Evolutionary conservation across 805 yeast species (phyloP).

Genomic region (Ogataea nitratoaversa): DNA sequence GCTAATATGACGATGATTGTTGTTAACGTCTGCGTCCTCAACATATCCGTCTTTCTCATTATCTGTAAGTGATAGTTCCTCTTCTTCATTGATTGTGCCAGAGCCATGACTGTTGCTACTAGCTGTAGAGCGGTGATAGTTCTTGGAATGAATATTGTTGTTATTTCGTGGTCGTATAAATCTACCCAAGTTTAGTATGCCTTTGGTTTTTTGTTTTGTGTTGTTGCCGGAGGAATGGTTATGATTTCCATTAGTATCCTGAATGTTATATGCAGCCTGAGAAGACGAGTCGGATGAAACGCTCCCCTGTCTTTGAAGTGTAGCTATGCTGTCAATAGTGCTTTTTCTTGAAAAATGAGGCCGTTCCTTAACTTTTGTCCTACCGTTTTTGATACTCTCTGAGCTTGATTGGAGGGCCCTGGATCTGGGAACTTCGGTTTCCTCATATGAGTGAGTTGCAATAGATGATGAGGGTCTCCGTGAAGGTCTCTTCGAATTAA

Average conservation of each 20-base stretch:
- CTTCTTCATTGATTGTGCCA: conserved; percentile 5
- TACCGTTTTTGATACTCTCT: no score
- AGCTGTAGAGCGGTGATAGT: background rate
- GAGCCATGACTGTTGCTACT: background rate
- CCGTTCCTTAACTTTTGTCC: no score
- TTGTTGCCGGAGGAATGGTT: background rate
- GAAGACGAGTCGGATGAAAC: no score
- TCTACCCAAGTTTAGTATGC: conserved; percentile 9
- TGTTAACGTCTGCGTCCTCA: conserved; percentile 1
- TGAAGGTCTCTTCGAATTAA: no score
- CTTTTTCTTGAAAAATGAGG: no score
- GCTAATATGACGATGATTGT: background rate
- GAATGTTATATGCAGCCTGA: no score
- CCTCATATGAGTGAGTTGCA: no score
- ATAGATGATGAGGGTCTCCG: no score
- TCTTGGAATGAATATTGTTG: background rate
- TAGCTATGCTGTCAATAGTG: no score
- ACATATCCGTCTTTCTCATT: background rate
- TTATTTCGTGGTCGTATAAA: conserved; percentile 7
- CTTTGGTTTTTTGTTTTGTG: conserved; percentile 5
- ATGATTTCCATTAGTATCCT: background rate
- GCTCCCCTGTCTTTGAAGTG: background rate
- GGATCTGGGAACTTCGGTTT: no score
- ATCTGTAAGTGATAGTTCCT: conserved; percentile 9
- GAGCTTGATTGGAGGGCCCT: no score